Evolutionary conservation across 345 rosid species (phyloP), one percentile per base, ranked within the genome.

Genomic region (Arabis alpina): DNA sequence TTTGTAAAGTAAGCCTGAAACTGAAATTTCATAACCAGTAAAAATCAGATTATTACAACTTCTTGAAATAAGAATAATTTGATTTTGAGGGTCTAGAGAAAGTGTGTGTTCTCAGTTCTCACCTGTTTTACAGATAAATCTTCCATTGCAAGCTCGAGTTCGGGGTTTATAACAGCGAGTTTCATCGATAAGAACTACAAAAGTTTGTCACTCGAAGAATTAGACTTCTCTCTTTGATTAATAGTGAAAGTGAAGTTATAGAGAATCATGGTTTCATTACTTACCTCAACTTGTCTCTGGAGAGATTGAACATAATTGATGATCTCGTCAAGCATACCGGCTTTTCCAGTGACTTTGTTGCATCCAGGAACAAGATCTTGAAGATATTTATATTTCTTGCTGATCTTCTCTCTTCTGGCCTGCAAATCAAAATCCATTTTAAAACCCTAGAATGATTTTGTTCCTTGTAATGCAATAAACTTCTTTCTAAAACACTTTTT

Each of bases 121-220:
- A 84, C 88, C 81, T 82, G 80, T 67, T 78, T 75, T 14, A 50
- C 48, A n/a, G 77, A 73, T 37, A 77, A 51, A 51, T 73, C 78
- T 55, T 82, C 86, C 28, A 81, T 23, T 67, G 78, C 75, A 62
- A 80, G 61, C 59, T 80, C 87, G 34, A 76, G 74, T 41, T 79
- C 79, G 3, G 93, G 87, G 68, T 83, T 86, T 41, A 82, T 58
- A 47, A 89, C 77, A 60, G 96, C 85, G 25, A 89, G 82, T 71
- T 89, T 91, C 97, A 89, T 91, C 2, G 96, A 91, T 82, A 91
- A 77, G 73, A 89, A 86, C 97, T 89, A 88, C 65, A 72, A 34
- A 14, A 16, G 1, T 42, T 59, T 58, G 32, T 42, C 42, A 28
- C 61, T 23, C 49, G 12, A 36, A 64, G 23, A 40, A 16, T 75